phyloP scores from a whole-genome alignment of 768 basidiomycete genomes.

The Macrocybe gigantea region DNA sequence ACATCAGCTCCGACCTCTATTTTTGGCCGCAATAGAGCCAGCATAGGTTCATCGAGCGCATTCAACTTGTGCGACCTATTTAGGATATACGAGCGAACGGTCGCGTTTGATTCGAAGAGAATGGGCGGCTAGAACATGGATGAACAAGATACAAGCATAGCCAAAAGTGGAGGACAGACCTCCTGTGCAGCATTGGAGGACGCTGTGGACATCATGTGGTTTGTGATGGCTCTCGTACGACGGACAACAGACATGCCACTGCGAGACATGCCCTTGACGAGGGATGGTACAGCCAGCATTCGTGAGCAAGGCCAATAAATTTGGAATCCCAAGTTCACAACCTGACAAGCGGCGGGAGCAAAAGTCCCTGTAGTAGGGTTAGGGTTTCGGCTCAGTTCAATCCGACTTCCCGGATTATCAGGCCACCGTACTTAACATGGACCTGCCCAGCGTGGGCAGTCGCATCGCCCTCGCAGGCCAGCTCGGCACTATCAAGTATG shows the following conservation, averaged over 20 bases:
- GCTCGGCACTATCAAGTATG: conserved; percentile 65
- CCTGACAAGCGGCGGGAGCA: conserved; percentile 1
- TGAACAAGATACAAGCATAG: conserved; percentile 9
- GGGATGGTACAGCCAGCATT: conserved; percentile 1
- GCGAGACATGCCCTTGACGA: conserved; percentile 38
- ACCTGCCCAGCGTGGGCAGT: conserved; percentile 37
- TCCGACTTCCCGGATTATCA: neutral
- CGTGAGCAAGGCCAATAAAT: conserved; percentile 3
- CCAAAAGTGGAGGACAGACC: conserved; percentile 10
- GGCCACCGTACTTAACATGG: conserved; percentile 10
- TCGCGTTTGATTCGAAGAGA: conserved; percentile 61
- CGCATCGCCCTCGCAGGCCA: conserved; percentile 50
- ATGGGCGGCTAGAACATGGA: conserved; percentile 39
- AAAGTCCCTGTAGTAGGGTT: conserved; percentile 16
- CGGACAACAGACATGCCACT: conserved; percentile 27
- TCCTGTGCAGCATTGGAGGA: conserved; percentile 29
- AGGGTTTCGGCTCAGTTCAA: conserved; percentile 17
- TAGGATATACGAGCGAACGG: conserved; percentile 64
- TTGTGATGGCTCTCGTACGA: conserved; percentile 38
- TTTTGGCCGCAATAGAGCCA: conserved; percentile 60
- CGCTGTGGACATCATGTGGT: conserved; percentile 42
- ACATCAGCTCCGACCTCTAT: conserved; percentile 55
- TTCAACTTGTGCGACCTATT: conserved; percentile 82
- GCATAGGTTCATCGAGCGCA: conserved; percentile 76
- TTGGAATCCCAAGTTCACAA: conserved; percentile 4